phyloP scores from a whole-genome alignment of 169 alveolate genomes.

The Cryptosporidium meleagridis region DNA sequence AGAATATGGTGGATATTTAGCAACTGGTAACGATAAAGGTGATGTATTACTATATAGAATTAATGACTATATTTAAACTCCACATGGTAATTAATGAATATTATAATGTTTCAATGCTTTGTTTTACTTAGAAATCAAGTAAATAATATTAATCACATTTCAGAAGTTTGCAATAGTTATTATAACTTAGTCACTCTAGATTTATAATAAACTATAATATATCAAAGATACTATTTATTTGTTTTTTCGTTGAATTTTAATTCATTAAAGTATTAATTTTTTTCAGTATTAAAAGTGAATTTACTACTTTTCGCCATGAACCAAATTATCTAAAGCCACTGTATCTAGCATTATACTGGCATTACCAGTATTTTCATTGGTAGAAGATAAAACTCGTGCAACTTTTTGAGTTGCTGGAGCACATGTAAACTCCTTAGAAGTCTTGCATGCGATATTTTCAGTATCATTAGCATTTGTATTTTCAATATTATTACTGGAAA shows the following conservation, averaged over 20 bases:
- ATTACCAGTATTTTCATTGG: background rate
- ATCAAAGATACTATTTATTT: background rate
- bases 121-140: too few relatives aligned
- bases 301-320: background rate
- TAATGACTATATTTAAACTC: constrained; percentile 14
- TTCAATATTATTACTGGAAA: background rate
- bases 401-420: background rate
- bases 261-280: background rate
- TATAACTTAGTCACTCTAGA: background rate
- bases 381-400: background rate
- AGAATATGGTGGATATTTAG: constrained; percentile 53
- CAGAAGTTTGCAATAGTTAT: background rate
- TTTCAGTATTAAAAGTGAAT: background rate
- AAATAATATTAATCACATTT: background rate
- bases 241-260: background rate
- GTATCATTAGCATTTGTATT: background rate
- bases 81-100: too few relatives aligned
- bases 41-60: constrained; percentile 52
- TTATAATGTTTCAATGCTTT: too few relatives aligned
- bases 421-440: background rate
- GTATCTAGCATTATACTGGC: background rate
- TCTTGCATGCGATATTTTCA: background rate
- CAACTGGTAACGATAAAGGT: constrained; percentile 67
- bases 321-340: background rate
- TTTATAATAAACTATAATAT: constrained; percentile 1